Percentiles rank a stretch among this genome's conserved stretches.
These are phyloP conservation scores for Ruellia speciosa DNA, from an alignment of 305 asterid genomes.

Conservation along the genomic window DNA sequence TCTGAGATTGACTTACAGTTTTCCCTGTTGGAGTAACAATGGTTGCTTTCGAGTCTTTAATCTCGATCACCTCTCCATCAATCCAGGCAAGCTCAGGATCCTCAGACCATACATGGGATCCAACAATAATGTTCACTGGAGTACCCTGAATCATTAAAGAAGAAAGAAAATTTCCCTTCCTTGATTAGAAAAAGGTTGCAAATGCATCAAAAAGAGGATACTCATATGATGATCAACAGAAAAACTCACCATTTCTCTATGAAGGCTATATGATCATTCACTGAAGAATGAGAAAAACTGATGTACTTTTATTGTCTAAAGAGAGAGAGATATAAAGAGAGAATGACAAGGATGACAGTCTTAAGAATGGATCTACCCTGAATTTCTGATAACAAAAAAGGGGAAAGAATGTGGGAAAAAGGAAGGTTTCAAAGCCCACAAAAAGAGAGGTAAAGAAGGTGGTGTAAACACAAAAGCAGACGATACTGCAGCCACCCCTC, in stretches of 20 bases:
- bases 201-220: conserved; percentile 17
- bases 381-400: conserved; percentile 39
- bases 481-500: conserved; percentile 28
- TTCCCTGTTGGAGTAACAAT: conserved; percentile 55
- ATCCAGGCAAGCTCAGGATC: conserved; percentile 84
- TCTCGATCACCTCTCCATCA: conserved; percentile 68
- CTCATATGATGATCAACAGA: conserved; percentile 19
- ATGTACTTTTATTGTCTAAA: conserved; percentile 14
- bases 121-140: conserved; percentile 79
- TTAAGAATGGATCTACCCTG: conserved; percentile 32
- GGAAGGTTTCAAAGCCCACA: conserved; percentile 49
- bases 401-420: conserved; percentile 35
- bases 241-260: conserved; percentile 50
- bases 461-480: conserved; percentile 70
- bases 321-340: conserved; percentile 26
- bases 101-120: conserved; percentile 89
- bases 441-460: conserved; percentile 59
- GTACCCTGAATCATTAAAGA: conserved; percentile 64
- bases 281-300: conserved; percentile 23
- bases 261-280: conserved; percentile 54
- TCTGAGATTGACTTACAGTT: conserved; percentile 47
- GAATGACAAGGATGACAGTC: conserved; percentile 23
- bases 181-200: background rate
- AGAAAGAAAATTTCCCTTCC: conserved; percentile 13
- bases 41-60: conserved; percentile 63